phyloP scores from a whole-genome alignment of 1,139 yeast species.

The Yamadazyma sp. region DNA sequence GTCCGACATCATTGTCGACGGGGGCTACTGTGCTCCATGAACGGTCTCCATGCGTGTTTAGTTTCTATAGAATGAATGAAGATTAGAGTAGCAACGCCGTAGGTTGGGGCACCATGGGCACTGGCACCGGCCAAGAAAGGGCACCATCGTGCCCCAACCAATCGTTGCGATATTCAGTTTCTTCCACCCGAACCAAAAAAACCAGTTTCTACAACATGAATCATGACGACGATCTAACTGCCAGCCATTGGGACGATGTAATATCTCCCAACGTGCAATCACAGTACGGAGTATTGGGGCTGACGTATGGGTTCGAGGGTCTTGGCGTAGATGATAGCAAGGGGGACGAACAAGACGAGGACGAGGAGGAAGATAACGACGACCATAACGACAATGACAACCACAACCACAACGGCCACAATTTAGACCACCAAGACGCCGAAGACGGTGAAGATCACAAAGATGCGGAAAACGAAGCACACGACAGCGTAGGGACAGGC shows the following conservation, averaged over 20 bases:
- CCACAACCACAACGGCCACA: conserved; percentile 18
- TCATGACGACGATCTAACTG: conserved; percentile 33
- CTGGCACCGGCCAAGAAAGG: too few relatives aligned
- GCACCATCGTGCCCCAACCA: background rate
- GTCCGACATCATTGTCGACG: conserved; percentile 79
- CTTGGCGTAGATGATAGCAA: conserved; percentile 23
- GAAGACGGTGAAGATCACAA: conserved; percentile 2
- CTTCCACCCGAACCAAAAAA: background rate
- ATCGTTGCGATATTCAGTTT: background rate
- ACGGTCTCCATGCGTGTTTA: too few relatives aligned
- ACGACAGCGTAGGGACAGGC: background rate
- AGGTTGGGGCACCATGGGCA: too few relatives aligned
- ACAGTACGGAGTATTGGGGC: conserved; percentile 3
- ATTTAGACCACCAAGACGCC: conserved; percentile 8
- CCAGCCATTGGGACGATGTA: conserved; percentile 42
- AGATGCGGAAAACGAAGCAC: background rate
- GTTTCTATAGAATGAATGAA: too few relatives aligned
- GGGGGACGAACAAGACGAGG: conserved; percentile 15
- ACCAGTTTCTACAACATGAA: conserved; percentile 20
- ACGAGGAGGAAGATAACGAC: conserved; percentile 14
- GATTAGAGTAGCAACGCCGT: too few relatives aligned
- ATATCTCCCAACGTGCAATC: conserved; percentile 20
- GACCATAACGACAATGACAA: conserved; percentile 6
- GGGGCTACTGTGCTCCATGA: conserved; percentile 65
- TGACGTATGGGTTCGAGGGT: conserved; percentile 26